Percentiles rank a stretch among this genome's conserved stretches.
Evolutionary conservation across 257 asterid genomes (phyloP).

Genomic region (Solanum chiquidenum): DNA sequence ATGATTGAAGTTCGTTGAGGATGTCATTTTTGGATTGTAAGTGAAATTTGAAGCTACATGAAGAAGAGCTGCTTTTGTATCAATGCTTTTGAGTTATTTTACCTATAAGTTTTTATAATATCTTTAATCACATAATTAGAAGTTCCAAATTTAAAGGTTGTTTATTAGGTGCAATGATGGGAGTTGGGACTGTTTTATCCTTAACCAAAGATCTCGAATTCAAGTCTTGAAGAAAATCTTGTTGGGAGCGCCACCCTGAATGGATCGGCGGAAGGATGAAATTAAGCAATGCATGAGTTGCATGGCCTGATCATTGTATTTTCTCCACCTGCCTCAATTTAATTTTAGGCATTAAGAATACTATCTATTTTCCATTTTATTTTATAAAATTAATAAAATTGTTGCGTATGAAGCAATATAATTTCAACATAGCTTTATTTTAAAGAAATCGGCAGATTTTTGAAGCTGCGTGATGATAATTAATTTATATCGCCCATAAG

Average conservation of each 20-base stretch:
- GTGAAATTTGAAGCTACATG: background rate
- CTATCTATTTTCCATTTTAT: background rate
- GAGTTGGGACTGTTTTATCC: too few relatives aligned
- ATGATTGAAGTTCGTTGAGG: background rate
- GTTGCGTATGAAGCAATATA: background rate
- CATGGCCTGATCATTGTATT: background rate
- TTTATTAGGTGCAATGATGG: background rate
- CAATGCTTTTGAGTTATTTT: background rate
- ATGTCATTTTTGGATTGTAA: background rate
- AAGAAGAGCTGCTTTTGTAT: background rate
- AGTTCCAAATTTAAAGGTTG: background rate
- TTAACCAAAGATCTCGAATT: too few relatives aligned
- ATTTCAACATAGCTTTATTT: background rate
- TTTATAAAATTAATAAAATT: background rate
- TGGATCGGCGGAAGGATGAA: too few relatives aligned
- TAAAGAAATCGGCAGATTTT: background rate
- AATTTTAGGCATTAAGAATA: background rate
- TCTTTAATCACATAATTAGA: background rate
- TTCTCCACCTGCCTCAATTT: background rate
- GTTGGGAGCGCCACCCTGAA: too few relatives aligned
- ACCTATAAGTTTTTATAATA: too few relatives aligned
- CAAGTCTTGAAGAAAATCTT: too few relatives aligned
- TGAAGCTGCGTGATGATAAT: background rate
- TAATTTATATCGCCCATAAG: background rate
- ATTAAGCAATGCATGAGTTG: background rate